These are phyloP conservation scores for Themeda triandra DNA, from an alignment of 176 grass and related monocot genomes.

Conservation along the genomic window DNA sequence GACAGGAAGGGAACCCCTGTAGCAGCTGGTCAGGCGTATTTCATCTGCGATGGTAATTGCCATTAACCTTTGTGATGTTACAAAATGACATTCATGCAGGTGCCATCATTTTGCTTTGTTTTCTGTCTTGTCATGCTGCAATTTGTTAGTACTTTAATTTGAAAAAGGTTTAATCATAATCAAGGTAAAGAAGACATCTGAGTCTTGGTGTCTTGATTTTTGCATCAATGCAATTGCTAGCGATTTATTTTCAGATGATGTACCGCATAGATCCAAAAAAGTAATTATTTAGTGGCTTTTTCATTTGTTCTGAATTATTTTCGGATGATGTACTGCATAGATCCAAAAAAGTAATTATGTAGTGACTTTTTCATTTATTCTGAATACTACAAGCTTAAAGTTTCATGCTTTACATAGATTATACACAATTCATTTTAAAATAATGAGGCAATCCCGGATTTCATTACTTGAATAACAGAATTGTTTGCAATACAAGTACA, in stretches of 20 bases:
- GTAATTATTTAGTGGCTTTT: background rate
- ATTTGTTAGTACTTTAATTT: background rate
- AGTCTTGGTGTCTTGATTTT: background rate
- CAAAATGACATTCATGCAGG: background rate
- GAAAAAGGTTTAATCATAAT: background rate
- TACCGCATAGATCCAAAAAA: background rate
- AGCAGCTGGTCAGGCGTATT: constrained; percentile 88
- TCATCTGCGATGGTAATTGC: constrained; percentile 89
- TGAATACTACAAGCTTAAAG: background rate
- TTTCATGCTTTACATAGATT: background rate
- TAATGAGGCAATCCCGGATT: background rate
- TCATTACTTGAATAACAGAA: background rate
- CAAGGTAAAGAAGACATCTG: background rate
- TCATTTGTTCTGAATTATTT: background rate
- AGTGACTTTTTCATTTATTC: background rate
- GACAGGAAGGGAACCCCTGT: constrained; percentile 62
- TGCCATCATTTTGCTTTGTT: background rate
- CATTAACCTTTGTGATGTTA: background rate
- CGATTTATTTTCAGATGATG: background rate
- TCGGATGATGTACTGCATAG: background rate
- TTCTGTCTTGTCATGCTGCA: background rate
- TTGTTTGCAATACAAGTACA: background rate
- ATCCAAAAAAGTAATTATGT: background rate
- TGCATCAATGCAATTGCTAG: background rate
- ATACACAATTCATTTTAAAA: background rate